Conservation (phyloP, 192 early-diverging fungal species). For the Umbelopsis sp. region DNA sequence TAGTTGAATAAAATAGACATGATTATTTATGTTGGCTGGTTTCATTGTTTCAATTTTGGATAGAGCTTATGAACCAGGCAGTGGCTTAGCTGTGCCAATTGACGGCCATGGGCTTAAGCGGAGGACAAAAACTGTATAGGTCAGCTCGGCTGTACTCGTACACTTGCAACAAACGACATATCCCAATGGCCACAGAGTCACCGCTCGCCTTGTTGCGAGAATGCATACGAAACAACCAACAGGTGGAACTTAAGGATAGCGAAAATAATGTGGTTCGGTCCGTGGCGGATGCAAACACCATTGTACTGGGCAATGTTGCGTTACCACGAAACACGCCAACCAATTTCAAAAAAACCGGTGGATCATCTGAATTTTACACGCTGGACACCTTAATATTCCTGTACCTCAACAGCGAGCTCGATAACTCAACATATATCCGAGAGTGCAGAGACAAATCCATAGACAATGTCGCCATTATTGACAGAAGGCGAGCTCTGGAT, state of each 20-base stretch:
- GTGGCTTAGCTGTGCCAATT: too few species aligned
- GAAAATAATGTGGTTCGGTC: slow-evolving; percentile 42
- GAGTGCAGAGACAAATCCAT: slow-evolving; percentile 58
- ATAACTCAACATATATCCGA: slow-evolving; percentile 76
- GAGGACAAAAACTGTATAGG: too few species aligned
- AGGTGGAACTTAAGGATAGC: slow-evolving; percentile 51
- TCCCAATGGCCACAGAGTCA: slow-evolving; percentile 22
- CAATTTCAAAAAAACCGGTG: slow-evolving; percentile 55
- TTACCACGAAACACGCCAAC: slow-evolving; percentile 61
- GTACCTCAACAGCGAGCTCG: slow-evolving; percentile 61
- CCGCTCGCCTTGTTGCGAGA: slow-evolving; percentile 61
- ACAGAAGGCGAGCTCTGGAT: slow-evolving; percentile 70
- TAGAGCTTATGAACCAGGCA: too few species aligned
- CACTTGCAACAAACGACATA: neutral
- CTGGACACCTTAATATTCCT: slow-evolving; percentile 76
- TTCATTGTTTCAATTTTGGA: too few species aligned
- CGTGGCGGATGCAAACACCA: slow-evolving; percentile 50
- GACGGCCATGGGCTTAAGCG: too few species aligned
- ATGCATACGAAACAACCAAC: slow-evolving; percentile 58
- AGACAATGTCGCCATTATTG: slow-evolving; percentile 73
- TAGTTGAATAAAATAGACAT: too few species aligned
- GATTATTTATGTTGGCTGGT: too few species aligned
- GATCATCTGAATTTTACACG: slow-evolving; percentile 66
- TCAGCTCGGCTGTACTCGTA: neutral
- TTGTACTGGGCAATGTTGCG: slow-evolving; percentile 60